Percentiles rank a stretch among this genome's conserved stretches.
Conservation (phyloP, 2,329 filamentous ascomycete genomes). For the Neonectria faginata region DNA sequence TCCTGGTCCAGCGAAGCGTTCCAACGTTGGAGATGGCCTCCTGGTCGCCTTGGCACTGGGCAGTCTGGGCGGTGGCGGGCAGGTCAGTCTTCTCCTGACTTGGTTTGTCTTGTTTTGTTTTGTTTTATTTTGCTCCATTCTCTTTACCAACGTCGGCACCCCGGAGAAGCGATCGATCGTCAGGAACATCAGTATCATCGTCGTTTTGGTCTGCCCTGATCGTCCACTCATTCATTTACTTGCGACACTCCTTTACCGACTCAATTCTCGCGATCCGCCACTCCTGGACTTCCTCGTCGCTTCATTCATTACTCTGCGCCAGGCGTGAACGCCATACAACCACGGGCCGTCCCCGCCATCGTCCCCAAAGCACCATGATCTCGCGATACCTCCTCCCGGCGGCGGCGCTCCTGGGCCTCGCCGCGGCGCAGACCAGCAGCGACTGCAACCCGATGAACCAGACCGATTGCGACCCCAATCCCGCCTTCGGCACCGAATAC, state of each 20-base stretch:
- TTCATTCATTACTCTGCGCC: neutral
- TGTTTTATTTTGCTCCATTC: conserved; percentile 12
- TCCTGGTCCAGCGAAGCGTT: neutral
- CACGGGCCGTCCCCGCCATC: neutral
- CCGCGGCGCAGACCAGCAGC: conserved; percentile 79
- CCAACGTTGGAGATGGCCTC: conserved; percentile 1
- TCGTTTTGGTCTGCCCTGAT: conserved; percentile 5
- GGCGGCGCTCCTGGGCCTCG: conserved; percentile 58
- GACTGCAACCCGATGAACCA: conserved; percentile 80
- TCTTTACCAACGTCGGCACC: conserved; percentile 5
- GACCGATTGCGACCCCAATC: conserved; percentile 75
- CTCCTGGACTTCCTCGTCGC: neutral
- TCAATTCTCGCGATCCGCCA: neutral
- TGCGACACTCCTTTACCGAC: conserved; percentile 18
- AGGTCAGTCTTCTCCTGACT: conserved; percentile 25
- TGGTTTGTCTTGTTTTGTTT: conserved; percentile 3
- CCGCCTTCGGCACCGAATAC: conserved; percentile 75
- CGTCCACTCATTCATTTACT: conserved; percentile 40
- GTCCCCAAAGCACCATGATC: conserved; percentile 36
- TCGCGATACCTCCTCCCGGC: conserved; percentile 46
- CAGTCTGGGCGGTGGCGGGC: neutral
- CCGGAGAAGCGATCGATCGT: neutral
- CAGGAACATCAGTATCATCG: neutral
- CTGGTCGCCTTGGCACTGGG: conserved; percentile 2
- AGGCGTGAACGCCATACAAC: conserved; percentile 13